Percentiles rank a stretch among this genome's conserved stretches.
phyloP scores from a whole-genome alignment of 176 grass and related monocot species.

The Themeda triandra region DNA sequence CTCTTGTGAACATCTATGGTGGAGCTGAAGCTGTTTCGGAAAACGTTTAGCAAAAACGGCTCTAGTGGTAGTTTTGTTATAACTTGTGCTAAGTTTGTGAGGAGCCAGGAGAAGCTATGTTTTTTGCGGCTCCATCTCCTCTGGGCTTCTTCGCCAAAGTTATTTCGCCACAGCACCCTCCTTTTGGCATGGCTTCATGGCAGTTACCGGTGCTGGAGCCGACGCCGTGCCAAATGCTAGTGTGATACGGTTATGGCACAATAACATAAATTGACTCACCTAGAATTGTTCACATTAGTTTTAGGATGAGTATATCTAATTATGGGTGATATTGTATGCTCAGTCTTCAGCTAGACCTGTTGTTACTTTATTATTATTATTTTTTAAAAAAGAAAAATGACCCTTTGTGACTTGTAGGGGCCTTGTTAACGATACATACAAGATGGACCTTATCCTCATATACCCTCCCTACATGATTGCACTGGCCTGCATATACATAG shows the following conservation, averaged over 20 bases:
- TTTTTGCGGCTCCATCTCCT: neutral
- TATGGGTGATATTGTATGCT: neutral
- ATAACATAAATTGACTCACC: neutral
- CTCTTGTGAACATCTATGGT: neutral
- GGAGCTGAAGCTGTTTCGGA: neutral
- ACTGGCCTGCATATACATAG: conserved; percentile 93
- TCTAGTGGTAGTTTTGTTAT: neutral
- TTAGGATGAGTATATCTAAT: neutral
- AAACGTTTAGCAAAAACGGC: neutral
- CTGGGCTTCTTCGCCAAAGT: neutral
- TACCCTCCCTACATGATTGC: conserved; percentile 97
- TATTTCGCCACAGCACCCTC: neutral
- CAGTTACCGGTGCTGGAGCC: neutral
- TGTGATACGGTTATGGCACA: neutral
- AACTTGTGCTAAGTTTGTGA: neutral
- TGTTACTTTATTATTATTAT: neutral
- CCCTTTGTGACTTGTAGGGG: conserved; percentile 57
- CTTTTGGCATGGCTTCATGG: neutral
- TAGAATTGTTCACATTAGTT: too few species aligned
- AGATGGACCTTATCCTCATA: conserved; percentile 95
- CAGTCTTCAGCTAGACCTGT: conserved; percentile 1
- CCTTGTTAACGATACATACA: conserved; percentile 94
- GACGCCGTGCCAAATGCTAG: neutral
- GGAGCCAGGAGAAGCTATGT: neutral
- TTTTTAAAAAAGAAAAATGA: neutral